Percentiles rank a stretch among this genome's conserved stretches.
Evolutionary conservation across 345 rosid species (phyloP).

Genomic region (Citrus reticulata): DNA sequence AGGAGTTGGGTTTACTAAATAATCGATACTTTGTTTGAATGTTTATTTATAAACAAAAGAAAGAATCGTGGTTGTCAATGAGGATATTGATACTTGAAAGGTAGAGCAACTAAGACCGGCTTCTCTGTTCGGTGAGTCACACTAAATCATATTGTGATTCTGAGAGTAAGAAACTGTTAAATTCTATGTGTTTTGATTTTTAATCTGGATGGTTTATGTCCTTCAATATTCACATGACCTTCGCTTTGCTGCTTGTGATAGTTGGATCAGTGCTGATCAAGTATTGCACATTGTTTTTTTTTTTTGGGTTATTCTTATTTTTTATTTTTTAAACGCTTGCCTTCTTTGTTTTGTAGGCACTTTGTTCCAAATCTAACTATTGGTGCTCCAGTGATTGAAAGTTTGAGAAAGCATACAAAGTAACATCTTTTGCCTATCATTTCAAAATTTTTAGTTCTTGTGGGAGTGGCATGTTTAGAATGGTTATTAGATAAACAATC

Average conservation of each 20-base stretch:
- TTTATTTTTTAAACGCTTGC: background rate
- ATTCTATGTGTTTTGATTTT: background rate
- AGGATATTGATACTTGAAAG: background rate
- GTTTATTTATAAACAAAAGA: background rate
- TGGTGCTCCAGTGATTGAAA: slow-evolving; percentile 86
- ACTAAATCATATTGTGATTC: background rate
- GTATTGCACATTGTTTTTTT: background rate
- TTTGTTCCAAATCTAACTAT: slow-evolving; percentile 86
- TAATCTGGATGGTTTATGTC: background rate
- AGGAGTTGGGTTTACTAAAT: background rate
- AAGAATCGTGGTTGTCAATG: background rate
- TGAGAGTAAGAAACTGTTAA: background rate
- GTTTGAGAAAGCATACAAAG: slow-evolving; percentile 89
- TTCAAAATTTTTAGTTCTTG: background rate
- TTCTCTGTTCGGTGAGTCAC: background rate
- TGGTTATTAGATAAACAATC: background rate
- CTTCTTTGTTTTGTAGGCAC: slow-evolving; percentile 45
- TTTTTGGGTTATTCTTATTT: no score
- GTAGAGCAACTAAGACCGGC: background rate
- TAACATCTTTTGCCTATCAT: slow-evolving; percentile 17
- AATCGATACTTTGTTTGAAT: background rate
- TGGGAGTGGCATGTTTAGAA: background rate
- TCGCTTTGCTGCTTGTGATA: background rate
- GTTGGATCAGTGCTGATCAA: background rate
- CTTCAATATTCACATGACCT: background rate